Evolutionary conservation across 176 grass and related monocot species (phyloP), one percentile per base, ranked within the genome.

Genomic region (Urochloa ruziziensis): DNA sequence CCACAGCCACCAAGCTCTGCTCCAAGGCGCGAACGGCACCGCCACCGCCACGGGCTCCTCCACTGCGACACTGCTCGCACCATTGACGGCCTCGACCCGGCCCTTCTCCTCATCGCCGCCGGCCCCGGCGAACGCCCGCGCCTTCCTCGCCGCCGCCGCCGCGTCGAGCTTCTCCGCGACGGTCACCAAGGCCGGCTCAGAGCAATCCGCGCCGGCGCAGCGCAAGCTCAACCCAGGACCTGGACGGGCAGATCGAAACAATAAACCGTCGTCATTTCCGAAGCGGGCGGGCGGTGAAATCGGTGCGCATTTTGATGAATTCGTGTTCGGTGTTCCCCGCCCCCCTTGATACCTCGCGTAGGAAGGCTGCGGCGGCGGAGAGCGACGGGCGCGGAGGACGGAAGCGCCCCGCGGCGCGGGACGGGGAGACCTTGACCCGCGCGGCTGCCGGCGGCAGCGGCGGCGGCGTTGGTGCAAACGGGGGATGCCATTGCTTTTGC

Each of bases 1-100:
- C 59, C 84, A 64, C 27, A 3, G 35, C 47, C 77, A 81, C 59
- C 60, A 74, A 58, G 69, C 60, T 86, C 77, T 74, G 46, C 7
- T 74, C 69, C 27, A 86, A n/a, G 81, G 81, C 5, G 63, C 47
- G 16, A 68, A 80, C 40, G 77, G 69, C 69, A 43, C 3, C 10
- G 21, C 48, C 69, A 33, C 6, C 15, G 21, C 28, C 35, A 43
- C 77, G 0, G 68, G 39, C 21, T 81, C 34, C 46, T 80, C 67
- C 18, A 71, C 52, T 0, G 18, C 1, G 0, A 18, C 12, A 39
- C 52, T 19, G 12, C 7, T 19, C 19, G 44, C 10, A 10, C 52
- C 66, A 0, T 46, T 46, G 52, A 71, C 47, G 37, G 17, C 27
- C 6, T 7, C 25, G 11, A 27, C 8, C 36, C 3, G 25, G 16